Base-by-base conservation (phyloP, 2,329 filamentous ascomycete species). In the Aspergillus intermedius region DNA sequence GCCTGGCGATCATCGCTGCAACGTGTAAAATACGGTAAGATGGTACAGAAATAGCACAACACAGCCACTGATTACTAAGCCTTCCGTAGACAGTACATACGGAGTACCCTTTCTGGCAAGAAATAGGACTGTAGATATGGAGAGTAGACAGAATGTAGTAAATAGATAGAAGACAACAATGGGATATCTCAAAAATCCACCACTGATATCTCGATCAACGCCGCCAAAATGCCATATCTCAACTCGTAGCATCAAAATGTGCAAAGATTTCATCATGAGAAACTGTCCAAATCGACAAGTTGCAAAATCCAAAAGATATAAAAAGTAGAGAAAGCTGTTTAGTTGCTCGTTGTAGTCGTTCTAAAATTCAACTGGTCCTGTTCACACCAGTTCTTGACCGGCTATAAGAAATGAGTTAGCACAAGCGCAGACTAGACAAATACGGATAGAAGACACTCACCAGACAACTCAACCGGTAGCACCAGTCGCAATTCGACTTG, bases 401-500 rank as follows among this genome's bases (percentile, higher is more conserved):
- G 68, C 68, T 71, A 21, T 45, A 42, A 15, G 39, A 47, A 3
- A 45, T n/a, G 15, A 35, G 44, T 59, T 52, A 60, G 55, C 37
- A 53, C 46, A 23, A 37, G 15, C 6, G 28, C 28, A 23, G 19
- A 42, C 32, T 41, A 22, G 5, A 19, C 13, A 2, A 8, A 10
- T 37, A 19, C 17, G 34, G 34, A 15, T n/a, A 37, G n/a, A 17
- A 17, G 42, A 49, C 13, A 84, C 88, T 81, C 75, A 93, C 88
- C 72, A 98, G 72, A 65, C 93, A 98, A 67, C 87, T 94, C 59
- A 98, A 71, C 63, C 95, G 93, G 74, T 94, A 93, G 77, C 93
- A 98, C 93, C 93, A 98, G 9, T 72, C 76, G 68, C 93, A 98
- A 25, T 79, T 83, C 44, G 82, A 82, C 34, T 63, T 59, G 50